A percentile compares a stretch with the other conserved stretches of the same genome.
phyloP scores from a whole-genome alignment of 73 alveolate genomes.

The Stentor roeselii region DNA sequence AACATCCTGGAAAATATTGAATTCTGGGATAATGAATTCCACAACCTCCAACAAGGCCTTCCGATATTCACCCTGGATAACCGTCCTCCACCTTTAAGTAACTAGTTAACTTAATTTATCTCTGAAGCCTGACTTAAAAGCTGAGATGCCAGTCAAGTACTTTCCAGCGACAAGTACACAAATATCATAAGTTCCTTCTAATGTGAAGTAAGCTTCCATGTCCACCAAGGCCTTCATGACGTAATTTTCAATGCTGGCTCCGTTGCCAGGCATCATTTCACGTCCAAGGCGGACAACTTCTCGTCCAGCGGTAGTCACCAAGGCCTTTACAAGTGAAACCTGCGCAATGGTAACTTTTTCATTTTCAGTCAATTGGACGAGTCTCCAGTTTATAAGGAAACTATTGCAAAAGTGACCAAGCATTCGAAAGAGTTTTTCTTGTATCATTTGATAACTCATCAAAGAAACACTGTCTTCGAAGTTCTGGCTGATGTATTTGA shows the following conservation, averaged over 20 bases:
- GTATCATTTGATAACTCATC: constrained; percentile 33
- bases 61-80: neutral
- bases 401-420: neutral
- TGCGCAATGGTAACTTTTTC: neutral
- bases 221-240: constrained; percentile 31
- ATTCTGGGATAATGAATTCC: constrained; percentile 21
- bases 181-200: constrained; percentile 58
- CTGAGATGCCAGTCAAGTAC: constrained; percentile 49
- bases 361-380: neutral
- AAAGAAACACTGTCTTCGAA: constrained; percentile 36
- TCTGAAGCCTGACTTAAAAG: constrained; percentile 42
- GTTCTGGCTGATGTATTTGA: constrained; percentile 35
- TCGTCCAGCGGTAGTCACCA: neutral
- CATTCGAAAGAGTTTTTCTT: constrained; percentile 24
- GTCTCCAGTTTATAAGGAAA: neutral
- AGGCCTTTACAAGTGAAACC: neutral
- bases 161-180: constrained; percentile 47
- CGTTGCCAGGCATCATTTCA: constrained; percentile 19
- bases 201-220: constrained; percentile 31
- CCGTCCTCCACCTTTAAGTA: neutral
- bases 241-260: constrained; percentile 11
- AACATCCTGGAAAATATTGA: neutral
- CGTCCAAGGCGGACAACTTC: neutral
- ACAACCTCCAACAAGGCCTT: neutral
- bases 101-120: too few relatives aligned